phyloP scores from a whole-genome alignment of 2,329 filamentous ascomycete species.

The Talaromyces sp. region DNA sequence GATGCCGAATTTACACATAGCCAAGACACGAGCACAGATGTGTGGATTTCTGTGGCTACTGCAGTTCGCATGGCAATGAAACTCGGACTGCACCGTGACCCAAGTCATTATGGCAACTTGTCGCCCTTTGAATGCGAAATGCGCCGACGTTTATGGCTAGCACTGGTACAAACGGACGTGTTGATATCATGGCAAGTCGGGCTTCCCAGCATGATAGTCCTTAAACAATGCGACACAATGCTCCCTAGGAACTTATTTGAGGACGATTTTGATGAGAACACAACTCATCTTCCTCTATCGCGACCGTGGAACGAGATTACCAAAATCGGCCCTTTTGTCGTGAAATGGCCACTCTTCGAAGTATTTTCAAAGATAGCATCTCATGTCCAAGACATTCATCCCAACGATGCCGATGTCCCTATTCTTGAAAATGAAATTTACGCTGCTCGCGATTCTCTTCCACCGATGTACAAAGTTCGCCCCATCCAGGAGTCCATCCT shows the following conservation, averaged over 20 bases:
- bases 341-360: conserved; percentile 27
- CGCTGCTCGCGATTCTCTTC: conserved; percentile 56
- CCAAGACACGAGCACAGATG: conserved; percentile 50
- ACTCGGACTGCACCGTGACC: conserved; percentile 56
- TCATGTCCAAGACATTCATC: conserved; percentile 27
- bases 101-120: conserved; percentile 48
- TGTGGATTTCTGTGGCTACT: conserved; percentile 50
- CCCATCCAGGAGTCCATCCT: conserved; percentile 63
- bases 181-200: conserved; percentile 59
- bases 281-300: conserved; percentile 44
- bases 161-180: conserved; percentile 50
- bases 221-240: conserved; percentile 54
- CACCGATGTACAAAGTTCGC: conserved; percentile 68
- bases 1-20: conserved; percentile 52
- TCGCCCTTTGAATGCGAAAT: conserved; percentile 52
- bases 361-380: conserved; percentile 32
- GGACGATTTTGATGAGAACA: conserved; percentile 53
- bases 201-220: conserved; percentile 55
- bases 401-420: conserved; percentile 53
- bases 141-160: conserved; percentile 35
- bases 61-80: conserved; percentile 54
- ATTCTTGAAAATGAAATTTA: conserved; percentile 46
- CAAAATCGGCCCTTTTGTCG: conserved; percentile 35
- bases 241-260: conserved; percentile 55
- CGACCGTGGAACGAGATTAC: conserved; percentile 53